These are phyloP conservation scores for Vitellaria paradoxa DNA, from an alignment of 179 eudicot species.

Conservation along the genomic window DNA sequence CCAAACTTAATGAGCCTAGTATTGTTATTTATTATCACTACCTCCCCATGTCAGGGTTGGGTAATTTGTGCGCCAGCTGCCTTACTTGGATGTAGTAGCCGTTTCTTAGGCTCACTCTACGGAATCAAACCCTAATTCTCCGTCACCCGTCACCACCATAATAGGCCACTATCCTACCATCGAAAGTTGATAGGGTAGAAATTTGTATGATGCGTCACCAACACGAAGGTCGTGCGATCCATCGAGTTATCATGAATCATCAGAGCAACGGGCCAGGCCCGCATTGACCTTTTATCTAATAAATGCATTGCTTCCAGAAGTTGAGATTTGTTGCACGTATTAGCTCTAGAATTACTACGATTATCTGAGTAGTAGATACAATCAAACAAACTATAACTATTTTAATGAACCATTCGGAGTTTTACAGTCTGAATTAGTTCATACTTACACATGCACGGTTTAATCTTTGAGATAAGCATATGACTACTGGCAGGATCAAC, in stretches of 20 bases:
- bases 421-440: slow-evolving; percentile 20
- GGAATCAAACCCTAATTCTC: no score
- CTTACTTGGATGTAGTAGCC: no score
- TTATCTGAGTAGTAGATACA: slow-evolving; percentile 1
- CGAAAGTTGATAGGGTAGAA: no score
- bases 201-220: no score
- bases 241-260: slow-evolving; percentile 1
- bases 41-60: no score
- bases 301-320: background rate
- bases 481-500: slow-evolving; percentile 62
- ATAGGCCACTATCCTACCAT: no score
- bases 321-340: slow-evolving; percentile 1
- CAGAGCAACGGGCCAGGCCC: background rate
- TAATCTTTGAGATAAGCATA: slow-evolving; percentile 78
- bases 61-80: no score
- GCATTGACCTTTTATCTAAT: background rate
- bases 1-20: no score
- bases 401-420: slow-evolving; percentile 20
- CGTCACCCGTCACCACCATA: no score
- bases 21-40: no score
- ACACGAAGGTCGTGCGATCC: background rate
- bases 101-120: no score
- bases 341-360: slow-evolving; percentile 5
- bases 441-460: slow-evolving; percentile 30
- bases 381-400: slow-evolving; percentile 13